These are phyloP conservation scores for Didymella lethalis DNA, from an alignment of 2,329 filamentous ascomycete genomes.

Conservation along the genomic window DNA sequence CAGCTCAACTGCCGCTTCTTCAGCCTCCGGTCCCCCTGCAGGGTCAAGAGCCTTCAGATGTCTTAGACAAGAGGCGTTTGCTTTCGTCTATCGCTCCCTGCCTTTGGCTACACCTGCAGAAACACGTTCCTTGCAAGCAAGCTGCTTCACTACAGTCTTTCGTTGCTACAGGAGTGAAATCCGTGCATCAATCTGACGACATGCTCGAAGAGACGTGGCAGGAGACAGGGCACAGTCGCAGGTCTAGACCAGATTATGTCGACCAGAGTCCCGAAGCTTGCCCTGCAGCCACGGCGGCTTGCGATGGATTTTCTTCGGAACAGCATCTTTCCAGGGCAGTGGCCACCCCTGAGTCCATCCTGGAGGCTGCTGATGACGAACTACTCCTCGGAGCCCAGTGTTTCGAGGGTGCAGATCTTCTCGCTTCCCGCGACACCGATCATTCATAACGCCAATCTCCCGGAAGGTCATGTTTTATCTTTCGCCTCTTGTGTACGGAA, in stretches of 20 bases:
- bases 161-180: neutral
- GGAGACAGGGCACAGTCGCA: neutral
- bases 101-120: conserved; percentile 31
- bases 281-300: neutral
- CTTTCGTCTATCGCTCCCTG: conserved; percentile 6
- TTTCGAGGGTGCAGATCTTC: neutral
- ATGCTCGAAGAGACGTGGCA: conserved; percentile 1
- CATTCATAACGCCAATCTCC: neutral
- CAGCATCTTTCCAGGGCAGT: neutral
- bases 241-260: neutral
- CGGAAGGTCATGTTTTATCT: neutral
- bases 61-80: neutral
- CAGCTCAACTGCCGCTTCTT: neutral
- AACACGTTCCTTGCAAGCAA: conserved; percentile 17
- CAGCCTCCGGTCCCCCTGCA: neutral
- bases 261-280: neutral
- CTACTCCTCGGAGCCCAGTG: conserved; percentile 10
- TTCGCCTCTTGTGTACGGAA: neutral
- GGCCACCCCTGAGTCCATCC: neutral
- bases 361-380: conserved; percentile 1
- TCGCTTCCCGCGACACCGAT: neutral
- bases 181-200: neutral
- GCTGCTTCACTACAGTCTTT: conserved; percentile 19
- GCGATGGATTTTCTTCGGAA: neutral
- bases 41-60: neutral